Percentiles rank a stretch among this genome's conserved stretches.
These are phyloP conservation scores for Pezicula radicicola DNA, from an alignment of 2,329 filamentous ascomycete genomes.

Conservation along the genomic window DNA sequence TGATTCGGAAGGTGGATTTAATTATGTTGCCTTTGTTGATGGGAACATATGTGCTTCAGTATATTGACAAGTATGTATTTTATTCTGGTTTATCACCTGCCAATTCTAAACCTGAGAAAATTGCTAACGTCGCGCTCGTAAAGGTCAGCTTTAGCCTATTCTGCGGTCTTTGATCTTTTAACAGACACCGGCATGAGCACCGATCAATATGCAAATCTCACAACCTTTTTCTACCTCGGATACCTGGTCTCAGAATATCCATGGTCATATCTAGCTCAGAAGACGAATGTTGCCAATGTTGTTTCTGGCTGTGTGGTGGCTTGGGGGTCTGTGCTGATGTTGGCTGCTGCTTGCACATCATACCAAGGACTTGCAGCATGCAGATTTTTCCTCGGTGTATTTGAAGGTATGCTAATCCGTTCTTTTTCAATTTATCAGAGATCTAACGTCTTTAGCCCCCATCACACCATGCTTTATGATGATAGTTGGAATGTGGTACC, in stretches of 20 bases:
- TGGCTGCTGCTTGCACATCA: constrained; percentile 56
- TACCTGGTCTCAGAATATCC: constrained; percentile 6
- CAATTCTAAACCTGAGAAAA: too few relatives aligned
- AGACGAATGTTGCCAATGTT: constrained; percentile 54
- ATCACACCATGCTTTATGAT: constrained; percentile 67
- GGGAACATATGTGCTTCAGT: constrained; percentile 48
- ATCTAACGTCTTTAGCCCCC: constrained; percentile 35
- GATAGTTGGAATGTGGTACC: constrained; percentile 68
- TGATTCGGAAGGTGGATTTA: constrained; percentile 45
- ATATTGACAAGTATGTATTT: constrained; percentile 46
- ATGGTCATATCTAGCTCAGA: constrained; percentile 13
- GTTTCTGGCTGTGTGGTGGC: constrained; percentile 54
- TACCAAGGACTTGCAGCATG: constrained; percentile 59
- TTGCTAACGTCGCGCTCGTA: too few relatives aligned
- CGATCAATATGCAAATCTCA: constrained; percentile 44
- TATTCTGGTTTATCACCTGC: too few relatives aligned
- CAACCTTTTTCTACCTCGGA: constrained; percentile 42
- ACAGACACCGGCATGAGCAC: constrained; percentile 35
- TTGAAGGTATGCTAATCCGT: constrained; percentile 53
- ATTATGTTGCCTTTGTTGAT: constrained; percentile 48
- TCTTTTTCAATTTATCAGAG: constrained; percentile 26
- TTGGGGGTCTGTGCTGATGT: constrained; percentile 55
- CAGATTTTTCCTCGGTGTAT: constrained; percentile 63
- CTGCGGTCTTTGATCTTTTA: constrained; percentile 45
- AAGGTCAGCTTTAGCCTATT: constrained; percentile 12